A percentile compares a stretch with the other conserved stretches of the same genome.
phyloP scores from a whole-genome alignment of 345 rosid species.

The Melaleuca quinquenervia region DNA sequence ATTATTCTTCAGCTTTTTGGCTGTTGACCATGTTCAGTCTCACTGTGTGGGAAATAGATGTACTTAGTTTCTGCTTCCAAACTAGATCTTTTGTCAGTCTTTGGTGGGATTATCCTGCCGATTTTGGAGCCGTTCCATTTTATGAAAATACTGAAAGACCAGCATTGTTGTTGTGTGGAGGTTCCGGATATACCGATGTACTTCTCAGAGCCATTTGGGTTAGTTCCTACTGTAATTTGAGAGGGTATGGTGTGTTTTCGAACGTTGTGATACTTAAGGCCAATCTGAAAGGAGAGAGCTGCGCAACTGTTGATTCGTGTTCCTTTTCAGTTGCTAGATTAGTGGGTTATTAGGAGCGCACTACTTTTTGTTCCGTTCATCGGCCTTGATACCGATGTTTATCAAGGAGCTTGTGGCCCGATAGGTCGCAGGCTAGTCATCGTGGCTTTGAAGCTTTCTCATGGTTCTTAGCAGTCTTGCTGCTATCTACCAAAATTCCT shows the following conservation, averaged over 20 bases:
- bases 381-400: background rate
- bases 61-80: background rate
- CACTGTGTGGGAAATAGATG: background rate
- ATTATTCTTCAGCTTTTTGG: background rate
- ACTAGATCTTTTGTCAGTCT: background rate
- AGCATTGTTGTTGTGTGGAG: background rate
- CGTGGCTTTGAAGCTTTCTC: background rate
- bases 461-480: background rate
- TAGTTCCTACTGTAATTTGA: background rate
- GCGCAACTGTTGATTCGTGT: background rate
- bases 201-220: background rate
- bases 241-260: background rate
- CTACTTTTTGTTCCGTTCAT: background rate
- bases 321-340: background rate
- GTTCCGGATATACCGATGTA: background rate
- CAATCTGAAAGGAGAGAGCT: background rate
- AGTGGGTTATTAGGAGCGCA: background rate
- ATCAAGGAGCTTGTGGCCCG: background rate
- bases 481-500: background rate
- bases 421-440: background rate
- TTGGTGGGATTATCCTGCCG: background rate
- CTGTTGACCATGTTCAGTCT: background rate
- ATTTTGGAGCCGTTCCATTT: background rate
- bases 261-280: background rate
- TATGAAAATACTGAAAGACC: background rate